These are phyloP conservation scores for Ogataea nonfermentans DNA, from an alignment of 805 yeast genomes.

Conservation along the genomic window DNA sequence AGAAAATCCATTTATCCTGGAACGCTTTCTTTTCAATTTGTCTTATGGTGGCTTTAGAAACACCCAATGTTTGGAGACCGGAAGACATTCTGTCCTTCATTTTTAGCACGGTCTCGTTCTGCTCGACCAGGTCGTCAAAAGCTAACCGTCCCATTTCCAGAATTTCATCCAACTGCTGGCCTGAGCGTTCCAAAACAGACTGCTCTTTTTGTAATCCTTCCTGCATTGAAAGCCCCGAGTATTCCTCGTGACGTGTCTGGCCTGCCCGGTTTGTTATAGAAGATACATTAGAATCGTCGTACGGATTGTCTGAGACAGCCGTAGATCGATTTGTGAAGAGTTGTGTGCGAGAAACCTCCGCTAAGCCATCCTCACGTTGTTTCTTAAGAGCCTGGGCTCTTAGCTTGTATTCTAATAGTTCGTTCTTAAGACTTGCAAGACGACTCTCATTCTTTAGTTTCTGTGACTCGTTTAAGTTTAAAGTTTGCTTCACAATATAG, in stretches of 20 bases:
- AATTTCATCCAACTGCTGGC: slow-evolving; percentile 83
- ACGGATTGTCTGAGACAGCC: slow-evolving; percentile 48
- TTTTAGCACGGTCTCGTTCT: slow-evolving; percentile 65
- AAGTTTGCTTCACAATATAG: slow-evolving; percentile 54
- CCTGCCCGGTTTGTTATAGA: slow-evolving; percentile 21
- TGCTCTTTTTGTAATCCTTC: slow-evolving; percentile 73
- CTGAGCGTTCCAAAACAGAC: slow-evolving; percentile 61
- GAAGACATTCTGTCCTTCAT: slow-evolving; percentile 64
- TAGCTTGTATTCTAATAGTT: slow-evolving; percentile 43
- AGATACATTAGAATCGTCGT: slow-evolving; percentile 30
- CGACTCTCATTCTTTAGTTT: slow-evolving; percentile 60
- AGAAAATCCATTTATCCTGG: slow-evolving; percentile 85
- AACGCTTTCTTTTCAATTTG: slow-evolving; percentile 76
- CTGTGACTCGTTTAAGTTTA: slow-evolving; percentile 44
- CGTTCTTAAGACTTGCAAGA: slow-evolving; percentile 53
- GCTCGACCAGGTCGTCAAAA: slow-evolving; percentile 81
- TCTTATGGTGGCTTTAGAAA: slow-evolving; percentile 79
- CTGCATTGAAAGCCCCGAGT: slow-evolving; percentile 37
- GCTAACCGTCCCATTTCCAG: slow-evolving; percentile 86
- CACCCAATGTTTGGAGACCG: slow-evolving; percentile 77
- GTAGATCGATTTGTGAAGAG: slow-evolving; percentile 39
- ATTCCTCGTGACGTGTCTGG: slow-evolving; percentile 25
- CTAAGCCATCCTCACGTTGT: slow-evolving; percentile 52
- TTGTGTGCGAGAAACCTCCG: slow-evolving; percentile 48
- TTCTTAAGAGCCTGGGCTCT: slow-evolving; percentile 54